phyloP scores from a whole-genome alignment of 176 grass and related monocot genomes.

The Eleusine coracana region DNA sequence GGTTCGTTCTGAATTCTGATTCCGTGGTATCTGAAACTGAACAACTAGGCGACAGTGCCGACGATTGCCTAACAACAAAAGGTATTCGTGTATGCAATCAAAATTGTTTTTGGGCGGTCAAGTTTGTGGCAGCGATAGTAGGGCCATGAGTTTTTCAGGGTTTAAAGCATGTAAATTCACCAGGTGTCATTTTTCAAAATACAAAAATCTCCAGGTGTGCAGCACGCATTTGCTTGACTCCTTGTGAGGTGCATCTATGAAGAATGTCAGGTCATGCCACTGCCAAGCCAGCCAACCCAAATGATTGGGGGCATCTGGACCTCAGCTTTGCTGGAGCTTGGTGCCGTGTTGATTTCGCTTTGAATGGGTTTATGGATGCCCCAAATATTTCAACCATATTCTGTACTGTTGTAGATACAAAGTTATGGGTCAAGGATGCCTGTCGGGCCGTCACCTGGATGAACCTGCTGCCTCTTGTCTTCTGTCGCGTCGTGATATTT shows the following conservation, averaged over 20 bases:
- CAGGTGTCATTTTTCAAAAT: neutral
- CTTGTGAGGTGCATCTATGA: neutral
- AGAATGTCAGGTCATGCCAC: slow-evolving; percentile 14
- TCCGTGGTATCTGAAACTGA: neutral
- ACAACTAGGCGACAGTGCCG: neutral
- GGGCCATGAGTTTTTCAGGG: neutral
- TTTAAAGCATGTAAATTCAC: neutral
- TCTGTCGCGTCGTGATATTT: neutral
- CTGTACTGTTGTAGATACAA: neutral
- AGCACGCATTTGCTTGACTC: neutral
- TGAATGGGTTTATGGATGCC: slow-evolving; percentile 1
- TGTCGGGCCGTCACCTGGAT: neutral
- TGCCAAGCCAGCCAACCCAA: neutral
- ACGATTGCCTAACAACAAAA: neutral
- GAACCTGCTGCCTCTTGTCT: neutral
- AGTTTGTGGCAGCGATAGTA: neutral
- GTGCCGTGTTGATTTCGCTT: slow-evolving; percentile 27
- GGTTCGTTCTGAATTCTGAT: slow-evolving; percentile 5
- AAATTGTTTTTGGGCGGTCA: neutral
- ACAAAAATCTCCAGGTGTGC: neutral
- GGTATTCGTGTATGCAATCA: neutral
- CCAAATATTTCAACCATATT: neutral
- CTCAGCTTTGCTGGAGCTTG: slow-evolving; percentile 15
- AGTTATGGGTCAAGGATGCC: neutral
- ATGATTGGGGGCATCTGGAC: slow-evolving; percentile 21